These are phyloP conservation scores for Eucalyptus coolabah DNA, from an alignment of 345 rosid genomes.

Conservation along the genomic window DNA sequence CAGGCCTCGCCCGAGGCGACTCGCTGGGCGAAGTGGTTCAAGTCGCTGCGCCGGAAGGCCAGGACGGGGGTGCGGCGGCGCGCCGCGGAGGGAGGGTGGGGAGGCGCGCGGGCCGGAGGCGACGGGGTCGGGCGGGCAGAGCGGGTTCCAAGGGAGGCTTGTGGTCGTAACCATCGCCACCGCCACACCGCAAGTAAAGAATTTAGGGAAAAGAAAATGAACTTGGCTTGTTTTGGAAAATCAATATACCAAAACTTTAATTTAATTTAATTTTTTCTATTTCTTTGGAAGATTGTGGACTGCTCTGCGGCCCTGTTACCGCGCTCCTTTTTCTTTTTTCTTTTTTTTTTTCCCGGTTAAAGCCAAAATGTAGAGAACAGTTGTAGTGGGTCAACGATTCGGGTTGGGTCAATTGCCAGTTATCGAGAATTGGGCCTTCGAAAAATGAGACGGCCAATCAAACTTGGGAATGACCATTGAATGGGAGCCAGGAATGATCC, in stretches of 20 bases:
- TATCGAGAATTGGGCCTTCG: neutral
- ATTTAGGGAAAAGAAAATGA: neutral
- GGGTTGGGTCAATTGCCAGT: neutral
- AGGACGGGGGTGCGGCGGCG: neutral
- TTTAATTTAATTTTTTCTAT: neutral
- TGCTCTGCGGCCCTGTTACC: neutral
- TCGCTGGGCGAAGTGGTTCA: conserved; percentile 44
- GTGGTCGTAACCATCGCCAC: conserved; percentile 3
- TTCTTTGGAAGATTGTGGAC: neutral
- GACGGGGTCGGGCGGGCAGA: neutral
- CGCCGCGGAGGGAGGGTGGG: neutral
- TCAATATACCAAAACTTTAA: neutral
- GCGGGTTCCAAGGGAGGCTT: neutral
- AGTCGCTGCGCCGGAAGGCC: conserved; percentile 52
- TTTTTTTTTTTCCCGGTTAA: neutral
- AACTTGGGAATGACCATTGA: neutral
- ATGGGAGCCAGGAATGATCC: too few species aligned
- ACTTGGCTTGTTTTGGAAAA: neutral
- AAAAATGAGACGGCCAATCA: neutral
- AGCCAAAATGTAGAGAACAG: neutral
- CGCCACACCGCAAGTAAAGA: neutral
- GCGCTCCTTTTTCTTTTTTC: neutral
- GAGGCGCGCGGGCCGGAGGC: neutral
- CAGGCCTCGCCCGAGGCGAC: conserved; percentile 56
- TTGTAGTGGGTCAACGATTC: neutral